Evolutionary conservation across 1,284 basidiomycete species (phyloP), one percentile per base, ranked within the genome.

Genomic region (Puccinia coronata): DNA sequence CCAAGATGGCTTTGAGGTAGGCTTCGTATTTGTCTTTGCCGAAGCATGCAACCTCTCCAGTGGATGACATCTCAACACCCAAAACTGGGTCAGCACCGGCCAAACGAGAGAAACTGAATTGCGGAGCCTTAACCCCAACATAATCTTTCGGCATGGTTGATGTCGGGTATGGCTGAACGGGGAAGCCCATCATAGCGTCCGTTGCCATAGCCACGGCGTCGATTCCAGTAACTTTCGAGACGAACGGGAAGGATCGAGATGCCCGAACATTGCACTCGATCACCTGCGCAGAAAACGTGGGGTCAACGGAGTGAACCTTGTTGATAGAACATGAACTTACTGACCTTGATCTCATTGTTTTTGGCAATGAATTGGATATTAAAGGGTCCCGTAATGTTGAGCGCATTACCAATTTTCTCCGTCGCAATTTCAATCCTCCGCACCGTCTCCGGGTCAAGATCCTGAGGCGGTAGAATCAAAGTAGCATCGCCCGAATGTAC

Each of bases 1-100:
- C 96, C 83, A 99, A 93, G 83, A 98, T 89, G 3, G 94, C 95
- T 88, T 98, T 98, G 85, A 98, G 89, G 87, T 99, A 99, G 8
- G 96, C 96, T 87, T 99, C 96, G 87, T 98, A 98, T 88, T 96
- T 97, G 89, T 99, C 93, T 84, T 90, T 91, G 39, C 97, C 96
- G 87, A 99, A 99, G 87, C 96, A 98, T 53, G 97, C 97, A 41
- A 99, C 96, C 87, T 99, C 96, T 83, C 96, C 96, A 0, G 96
- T 99, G n/a, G 96, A 98, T 23, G 96, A 96, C 96, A 99, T 99
- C 89, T 99, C 96, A 73, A 99, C 96, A 85, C 97, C 97, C n/a
- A 99, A 90, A 28, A 99, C 92, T 23, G 96, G 96, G 87, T 99
- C 96, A 43, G 96, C 96, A 53, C 96, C 96, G 34, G 94, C 95